Base-by-base conservation (phyloP, 176 grass and related monocot genomes). In the Ampelocalamus luodianensis region DNA sequence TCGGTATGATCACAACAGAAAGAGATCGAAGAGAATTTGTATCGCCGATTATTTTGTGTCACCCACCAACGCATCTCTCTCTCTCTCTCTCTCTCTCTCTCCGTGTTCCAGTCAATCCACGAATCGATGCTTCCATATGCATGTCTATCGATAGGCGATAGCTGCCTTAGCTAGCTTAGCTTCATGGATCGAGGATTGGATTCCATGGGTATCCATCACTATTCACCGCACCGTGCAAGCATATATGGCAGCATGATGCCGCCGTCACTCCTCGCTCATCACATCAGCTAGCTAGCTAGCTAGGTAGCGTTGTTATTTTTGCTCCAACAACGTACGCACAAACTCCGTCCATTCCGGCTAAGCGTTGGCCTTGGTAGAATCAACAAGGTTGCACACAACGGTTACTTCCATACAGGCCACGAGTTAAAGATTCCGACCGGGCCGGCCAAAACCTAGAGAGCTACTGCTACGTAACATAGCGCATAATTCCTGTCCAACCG, bases 121-220 rank as follows among this genome's bases (percentile, higher is more conserved):
- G 86, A 88, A 83, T 83, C 80, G 65, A 84, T 84, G 87, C 56
- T 73, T 73, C 58, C 15, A 74, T 24, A 12, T 26, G n/a, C 8
- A 60, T 24, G 5, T 68, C 39, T 77, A 60, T 20, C 48, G 74
- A 15, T 64, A 12, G n/a, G 26, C 48, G 74, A 10, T 64, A 11
- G n/a, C 54, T 12, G n/a, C 4, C 20, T 29, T 15, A 5, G 39
- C 67, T 8, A 77, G 70, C 27, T 65, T 39, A 17, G 43, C 51
- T 59, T 53, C 45, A 36, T 72, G 82, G 70, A 60, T 75, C 27
- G 59, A 89, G 83, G 78, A 90, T 90, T 90, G 83, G 88, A 90
- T 90, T 90, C 88, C 88, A 44, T 46, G 36, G 53, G 4, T 10
- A n/a, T n/a, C n/a, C n/a, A n/a, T 11, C 71, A 55, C 77, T 81